Conservation (phyloP, 768 basidiomycete genomes). For the Kwoniella pini region DNA sequence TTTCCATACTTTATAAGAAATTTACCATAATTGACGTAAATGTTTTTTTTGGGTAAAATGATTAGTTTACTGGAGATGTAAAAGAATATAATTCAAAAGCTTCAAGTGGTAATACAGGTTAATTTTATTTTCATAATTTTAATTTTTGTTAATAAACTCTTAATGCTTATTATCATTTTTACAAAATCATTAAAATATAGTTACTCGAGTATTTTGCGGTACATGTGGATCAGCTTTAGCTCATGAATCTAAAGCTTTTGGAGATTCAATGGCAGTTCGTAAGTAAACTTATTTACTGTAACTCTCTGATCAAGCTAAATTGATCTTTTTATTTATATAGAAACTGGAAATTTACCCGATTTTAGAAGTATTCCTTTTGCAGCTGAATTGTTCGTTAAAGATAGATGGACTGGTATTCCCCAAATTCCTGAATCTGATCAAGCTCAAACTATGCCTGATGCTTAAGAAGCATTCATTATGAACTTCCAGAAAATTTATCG, state of each 20-base stretch:
- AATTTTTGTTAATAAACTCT: not conserved
- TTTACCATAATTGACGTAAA: not conserved
- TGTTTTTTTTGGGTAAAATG: not conserved
- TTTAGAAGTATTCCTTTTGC: conserved; percentile 37
- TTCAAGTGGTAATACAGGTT: conserved; percentile 43
- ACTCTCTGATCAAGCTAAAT: no score
- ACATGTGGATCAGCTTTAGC: conserved; percentile 38
- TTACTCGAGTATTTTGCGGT: conserved; percentile 37
- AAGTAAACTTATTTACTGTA: conserved; percentile 3
- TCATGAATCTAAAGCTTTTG: conserved; percentile 40
- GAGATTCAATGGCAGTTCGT: conserved; percentile 39
- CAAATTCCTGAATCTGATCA: conserved; percentile 26
- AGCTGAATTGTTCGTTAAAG: conserved; percentile 41
- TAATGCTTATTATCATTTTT: not conserved
- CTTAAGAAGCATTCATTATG: not conserved
- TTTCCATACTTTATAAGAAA: not conserved
- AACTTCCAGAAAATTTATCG: no score
- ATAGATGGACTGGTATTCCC: conserved; percentile 36
- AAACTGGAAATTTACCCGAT: conserved; percentile 42
- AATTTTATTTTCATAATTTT: not conserved
- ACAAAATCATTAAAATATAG: conserved; percentile 1
- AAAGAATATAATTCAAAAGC: conserved; percentile 35
- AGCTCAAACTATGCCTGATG: conserved; percentile 29
- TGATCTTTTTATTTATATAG: not conserved
- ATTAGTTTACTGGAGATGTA: conserved; percentile 30